Evolutionary conservation across 2,329 filamentous ascomycete genomes (phyloP).

Genomic region (Nemania bipapillata): DNA sequence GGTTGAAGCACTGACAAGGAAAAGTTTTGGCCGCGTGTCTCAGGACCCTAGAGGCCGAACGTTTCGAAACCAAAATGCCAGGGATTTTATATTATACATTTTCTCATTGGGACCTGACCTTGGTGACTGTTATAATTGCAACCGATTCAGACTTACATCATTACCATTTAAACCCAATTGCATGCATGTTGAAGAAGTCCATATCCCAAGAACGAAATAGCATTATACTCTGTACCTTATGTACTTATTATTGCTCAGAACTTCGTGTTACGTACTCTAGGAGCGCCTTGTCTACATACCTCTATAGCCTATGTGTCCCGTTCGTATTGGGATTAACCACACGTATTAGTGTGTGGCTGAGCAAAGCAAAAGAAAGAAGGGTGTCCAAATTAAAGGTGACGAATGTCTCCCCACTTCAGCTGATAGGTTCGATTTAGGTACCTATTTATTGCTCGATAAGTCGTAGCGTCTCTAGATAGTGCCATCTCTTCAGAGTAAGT

Average conservation of each 20-base stretch:
- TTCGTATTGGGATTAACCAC: not conserved
- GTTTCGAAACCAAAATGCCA: conserved; percentile 31
- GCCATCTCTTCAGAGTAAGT: no score
- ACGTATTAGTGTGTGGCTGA: conserved; percentile 27
- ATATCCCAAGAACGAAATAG: no score
- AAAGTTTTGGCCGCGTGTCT: conserved; percentile 32
- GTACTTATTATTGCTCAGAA: no score
- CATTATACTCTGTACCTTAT: no score
- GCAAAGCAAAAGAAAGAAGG: conserved; percentile 12
- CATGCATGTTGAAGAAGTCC: no score
- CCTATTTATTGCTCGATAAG: conserved; percentile 13
- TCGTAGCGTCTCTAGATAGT: no score
- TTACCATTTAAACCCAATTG: no score
- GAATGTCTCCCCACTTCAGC: conserved; percentile 28
- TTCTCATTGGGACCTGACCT: not conserved
- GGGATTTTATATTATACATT: conserved; percentile 4
- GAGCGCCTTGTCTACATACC: no score
- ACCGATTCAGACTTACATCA: not conserved
- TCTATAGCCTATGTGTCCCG: no score
- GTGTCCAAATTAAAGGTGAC: conserved; percentile 34
- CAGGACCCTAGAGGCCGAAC: conserved; percentile 17
- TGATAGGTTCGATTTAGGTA: not conserved
- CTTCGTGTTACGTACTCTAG: not conserved
- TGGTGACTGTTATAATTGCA: no score
- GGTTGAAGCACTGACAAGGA: conserved; percentile 20